phyloP scores from a whole-genome alignment of 169 alveolate genomes.

The Plasmodium gonderi region DNA sequence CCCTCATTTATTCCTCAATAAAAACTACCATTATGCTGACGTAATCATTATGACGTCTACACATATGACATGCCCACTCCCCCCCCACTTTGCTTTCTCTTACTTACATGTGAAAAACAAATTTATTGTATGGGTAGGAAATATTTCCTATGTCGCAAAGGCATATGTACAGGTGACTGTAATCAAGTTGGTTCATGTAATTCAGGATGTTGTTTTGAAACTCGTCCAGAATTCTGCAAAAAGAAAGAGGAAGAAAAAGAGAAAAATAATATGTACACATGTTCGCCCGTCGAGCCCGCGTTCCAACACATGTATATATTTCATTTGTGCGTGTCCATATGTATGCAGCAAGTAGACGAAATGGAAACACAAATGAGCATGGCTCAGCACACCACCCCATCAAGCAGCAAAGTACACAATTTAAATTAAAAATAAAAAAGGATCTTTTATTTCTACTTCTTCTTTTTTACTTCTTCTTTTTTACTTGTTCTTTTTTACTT shows the following conservation, averaged over 20 bases:
- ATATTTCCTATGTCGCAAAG: conserved; percentile 59
- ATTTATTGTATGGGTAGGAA: conserved; percentile 43
- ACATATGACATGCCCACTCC: neutral
- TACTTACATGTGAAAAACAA: conserved; percentile 38
- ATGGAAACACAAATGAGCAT: no score
- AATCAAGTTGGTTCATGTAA: conserved; percentile 54
- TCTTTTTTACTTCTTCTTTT: no score
- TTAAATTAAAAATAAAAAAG: no score
- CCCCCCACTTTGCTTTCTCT: neutral
- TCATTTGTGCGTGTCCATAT: neutral
- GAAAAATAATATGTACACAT: neutral
- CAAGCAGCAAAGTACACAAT: no score
- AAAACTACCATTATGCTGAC: no score
- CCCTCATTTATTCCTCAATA: no score
- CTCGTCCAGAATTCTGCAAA: conserved; percentile 21
- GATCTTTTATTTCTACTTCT: no score
- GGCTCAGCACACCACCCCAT: no score
- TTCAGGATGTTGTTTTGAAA: conserved; percentile 42
- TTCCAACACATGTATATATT: neutral
- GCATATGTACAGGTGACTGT: conserved; percentile 37
- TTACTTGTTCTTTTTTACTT: no score
- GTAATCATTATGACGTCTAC: neutral
- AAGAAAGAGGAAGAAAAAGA: neutral
- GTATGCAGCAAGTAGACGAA: no score
- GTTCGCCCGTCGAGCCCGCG: no score